Base-by-base conservation (phyloP, 2,329 filamentous ascomycete genomes). In the Hymenoscyphus linearis region DNA sequence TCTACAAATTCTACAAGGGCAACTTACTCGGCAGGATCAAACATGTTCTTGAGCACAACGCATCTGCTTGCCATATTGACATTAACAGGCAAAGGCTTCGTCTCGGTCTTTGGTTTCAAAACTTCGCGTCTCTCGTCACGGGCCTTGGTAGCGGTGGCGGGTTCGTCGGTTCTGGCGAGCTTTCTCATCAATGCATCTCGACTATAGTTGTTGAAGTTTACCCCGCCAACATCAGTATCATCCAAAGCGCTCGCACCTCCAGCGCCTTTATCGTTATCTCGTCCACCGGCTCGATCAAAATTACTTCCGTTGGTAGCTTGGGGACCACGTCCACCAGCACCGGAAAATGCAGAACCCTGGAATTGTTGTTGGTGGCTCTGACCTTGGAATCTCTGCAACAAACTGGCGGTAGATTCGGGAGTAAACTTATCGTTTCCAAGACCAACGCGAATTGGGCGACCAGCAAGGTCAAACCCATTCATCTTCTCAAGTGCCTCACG, bases 371-470 rank as follows among this genome's bases (percentile, higher is more conserved):
- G 82, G 77, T 85, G 79, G 72, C 80, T 87, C 76, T 90, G 88
- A 74, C 89, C 88, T 76, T 91, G 89, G 81, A 96, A 96, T 78
- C 91, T 91, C 80, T 96, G 91, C 74, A 96, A 81, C 74, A 96
- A 85, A 78, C 91, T 93, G 76, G 91, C 89, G 77, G 91, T 96
- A 77, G 92, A 95, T 80, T 98, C 95, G 73, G 93, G 90, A 78
- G 93, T 98, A 79, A 98, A 98, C 85, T 98, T 98, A 90, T 99
- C 95, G 81, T 97, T 99, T 78, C 95, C 95, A 80, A 99, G 91
- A 77, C 95, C 95, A 76, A 99, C 96, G 74, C 95, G 92, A 76
- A 99, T 98, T 66, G 93, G 92, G 75, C 95, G 93, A 77, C 93
- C 93, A 72, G 95, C 95, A 70, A 99, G 87, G 78, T 98, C 95